Evolutionary conservation across 1,139 yeast genomes (phyloP).

Genomic region (Zygosaccharomyces sapae): DNA sequence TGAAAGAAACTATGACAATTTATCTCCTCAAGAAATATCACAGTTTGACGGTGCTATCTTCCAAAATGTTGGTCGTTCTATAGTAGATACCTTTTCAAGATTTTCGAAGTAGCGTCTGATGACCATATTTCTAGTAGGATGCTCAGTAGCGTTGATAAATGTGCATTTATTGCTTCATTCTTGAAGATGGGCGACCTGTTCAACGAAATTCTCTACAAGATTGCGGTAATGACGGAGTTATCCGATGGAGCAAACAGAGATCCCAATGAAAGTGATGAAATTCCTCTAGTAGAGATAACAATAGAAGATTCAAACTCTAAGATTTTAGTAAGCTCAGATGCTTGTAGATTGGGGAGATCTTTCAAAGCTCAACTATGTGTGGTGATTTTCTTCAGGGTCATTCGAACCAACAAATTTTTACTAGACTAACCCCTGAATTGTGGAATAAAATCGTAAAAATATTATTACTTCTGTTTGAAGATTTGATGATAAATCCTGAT

Average conservation of each 20-base stretch:
- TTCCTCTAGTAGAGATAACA: conserved; percentile 41
- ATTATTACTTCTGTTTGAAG: conserved; percentile 63
- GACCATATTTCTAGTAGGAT: conserved; percentile 84
- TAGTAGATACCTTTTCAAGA: conserved; percentile 68
- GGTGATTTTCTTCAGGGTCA: conserved; percentile 75
- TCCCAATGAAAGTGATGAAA: conserved; percentile 39
- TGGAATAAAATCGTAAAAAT: conserved; percentile 64
- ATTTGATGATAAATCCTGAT: conserved; percentile 67
- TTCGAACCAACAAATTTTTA: conserved; percentile 49
- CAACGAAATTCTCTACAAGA: conserved; percentile 59
- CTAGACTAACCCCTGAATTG: conserved; percentile 36
- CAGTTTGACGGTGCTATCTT: conserved; percentile 70
- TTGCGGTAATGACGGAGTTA: conserved; percentile 62
- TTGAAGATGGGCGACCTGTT: conserved; percentile 55
- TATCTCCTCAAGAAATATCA: conserved; percentile 35
- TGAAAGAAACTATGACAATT: conserved; percentile 22
- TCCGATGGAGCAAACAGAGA: conserved; percentile 32
- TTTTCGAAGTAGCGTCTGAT: conserved; percentile 84
- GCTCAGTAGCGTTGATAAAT: conserved; percentile 80
- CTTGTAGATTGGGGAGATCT: conserved; percentile 83
- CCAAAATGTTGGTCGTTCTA: conserved; percentile 52
- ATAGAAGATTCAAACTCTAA: conserved; percentile 48
- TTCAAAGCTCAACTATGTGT: conserved; percentile 89
- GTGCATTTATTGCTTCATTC: conserved; percentile 68
- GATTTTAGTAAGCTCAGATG: conserved; percentile 70